Conservation (phyloP, 768 basidiomycete genomes). For the Mycena metata region DNA sequence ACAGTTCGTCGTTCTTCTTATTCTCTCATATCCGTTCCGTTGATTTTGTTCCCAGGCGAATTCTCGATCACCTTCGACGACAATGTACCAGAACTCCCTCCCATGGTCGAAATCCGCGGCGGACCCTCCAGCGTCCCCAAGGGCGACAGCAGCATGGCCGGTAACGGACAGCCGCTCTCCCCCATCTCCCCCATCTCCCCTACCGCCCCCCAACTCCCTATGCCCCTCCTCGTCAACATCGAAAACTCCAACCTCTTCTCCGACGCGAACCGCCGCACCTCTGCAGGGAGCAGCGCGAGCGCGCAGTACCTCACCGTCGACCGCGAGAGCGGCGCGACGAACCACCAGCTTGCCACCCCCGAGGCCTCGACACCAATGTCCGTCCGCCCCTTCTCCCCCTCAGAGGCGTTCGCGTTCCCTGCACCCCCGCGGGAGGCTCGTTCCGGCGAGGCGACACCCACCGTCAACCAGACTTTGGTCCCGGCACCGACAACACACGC, state of each 20-base stretch:
- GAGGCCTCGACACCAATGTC: slow-evolving; percentile 66
- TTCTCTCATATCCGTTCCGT: not conserved
- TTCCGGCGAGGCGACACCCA: slow-evolving; percentile 20
- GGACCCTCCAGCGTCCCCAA: slow-evolving; percentile 39
- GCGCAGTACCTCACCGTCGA: slow-evolving; percentile 54
- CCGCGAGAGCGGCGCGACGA: slow-evolving; percentile 29
- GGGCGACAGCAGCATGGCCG: slow-evolving; percentile 32
- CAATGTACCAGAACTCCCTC: slow-evolving; percentile 52
- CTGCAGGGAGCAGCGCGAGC: slow-evolving; percentile 49
- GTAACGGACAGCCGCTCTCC: slow-evolving; percentile 33
- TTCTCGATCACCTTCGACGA: slow-evolving; percentile 37
- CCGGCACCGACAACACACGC: slow-evolving; percentile 33
- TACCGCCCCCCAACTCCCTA: slow-evolving; percentile 36
- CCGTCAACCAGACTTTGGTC: slow-evolving; percentile 32
- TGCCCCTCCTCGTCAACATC: slow-evolving; percentile 50
- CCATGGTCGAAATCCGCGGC: slow-evolving; percentile 68
- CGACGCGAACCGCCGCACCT: slow-evolving; percentile 28
- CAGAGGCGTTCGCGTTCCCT: slow-evolving; percentile 79
- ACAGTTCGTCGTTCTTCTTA: slow-evolving; percentile 27
- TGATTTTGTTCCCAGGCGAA: slow-evolving; percentile 28
- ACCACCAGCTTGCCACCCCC: slow-evolving; percentile 35
- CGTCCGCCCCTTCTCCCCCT: slow-evolving; percentile 75
- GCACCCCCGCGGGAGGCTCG: slow-evolving; percentile 61
- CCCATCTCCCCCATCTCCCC: slow-evolving; percentile 31
- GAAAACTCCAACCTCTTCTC: slow-evolving; percentile 43